Conservation (phyloP, 1,284 basidiomycete species). For the Kalmanozyma brasiliensis region DNA sequence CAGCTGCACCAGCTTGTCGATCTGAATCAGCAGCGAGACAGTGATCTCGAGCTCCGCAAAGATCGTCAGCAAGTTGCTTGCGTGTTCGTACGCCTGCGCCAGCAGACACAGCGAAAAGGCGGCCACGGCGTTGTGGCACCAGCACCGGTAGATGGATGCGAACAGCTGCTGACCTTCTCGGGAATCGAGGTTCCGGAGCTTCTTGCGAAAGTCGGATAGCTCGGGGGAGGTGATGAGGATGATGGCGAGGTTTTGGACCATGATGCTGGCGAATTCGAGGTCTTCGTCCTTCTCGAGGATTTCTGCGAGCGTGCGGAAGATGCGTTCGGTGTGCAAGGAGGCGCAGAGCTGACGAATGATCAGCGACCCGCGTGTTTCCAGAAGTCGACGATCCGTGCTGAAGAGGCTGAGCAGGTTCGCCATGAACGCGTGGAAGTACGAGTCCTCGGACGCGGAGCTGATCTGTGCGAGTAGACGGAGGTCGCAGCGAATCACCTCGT, state of each 20-base stretch:
- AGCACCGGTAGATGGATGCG: constrained; percentile 90
- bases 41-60: constrained; percentile 95
- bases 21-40: constrained; percentile 91
- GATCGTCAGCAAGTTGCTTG: constrained; percentile 93
- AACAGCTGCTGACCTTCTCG: constrained; percentile 91
- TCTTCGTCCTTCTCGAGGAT: constrained; percentile 99
- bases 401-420: constrained; percentile 92
- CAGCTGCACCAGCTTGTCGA: constrained; percentile 97
- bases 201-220: constrained; percentile 88
- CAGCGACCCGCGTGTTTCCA: constrained; percentile 91
- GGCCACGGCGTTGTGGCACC: constrained; percentile 98
- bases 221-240: constrained; percentile 97
- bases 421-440: constrained; percentile 96
- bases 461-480: constrained; percentile 96
- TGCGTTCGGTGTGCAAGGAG: constrained; percentile 92
- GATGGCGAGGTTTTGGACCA: constrained; percentile 95
- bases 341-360: constrained; percentile 96
- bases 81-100: constrained; percentile 98
- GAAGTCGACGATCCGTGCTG: constrained; percentile 87
- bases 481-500: constrained; percentile 97
- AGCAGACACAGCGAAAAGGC: constrained; percentile 94
- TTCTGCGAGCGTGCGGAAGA: constrained; percentile 94
- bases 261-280: constrained; percentile 94
- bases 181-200: constrained; percentile 89
- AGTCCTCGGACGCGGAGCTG: constrained; percentile 87